A percentile compares a stretch with the other conserved stretches of the same genome.
Evolutionary conservation across 306 rosid species (phyloP).

Genomic region (Gynostemma pentaphyllum): DNA sequence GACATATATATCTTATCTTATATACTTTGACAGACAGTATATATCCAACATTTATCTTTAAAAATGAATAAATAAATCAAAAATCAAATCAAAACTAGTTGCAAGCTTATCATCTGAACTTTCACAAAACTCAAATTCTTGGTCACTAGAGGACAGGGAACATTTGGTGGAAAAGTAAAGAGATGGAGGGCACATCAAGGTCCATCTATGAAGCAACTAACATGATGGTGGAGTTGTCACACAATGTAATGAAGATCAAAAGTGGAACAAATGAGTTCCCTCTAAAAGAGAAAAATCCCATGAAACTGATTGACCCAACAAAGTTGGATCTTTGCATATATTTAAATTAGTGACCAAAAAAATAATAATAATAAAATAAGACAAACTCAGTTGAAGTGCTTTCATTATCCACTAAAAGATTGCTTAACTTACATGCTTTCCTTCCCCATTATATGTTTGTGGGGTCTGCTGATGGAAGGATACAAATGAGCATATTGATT

Average conservation of each 20-base stretch:
- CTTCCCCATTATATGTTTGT: constrained; percentile 32
- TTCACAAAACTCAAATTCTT: constrained; percentile 4
- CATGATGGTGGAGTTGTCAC: constrained; percentile 43
- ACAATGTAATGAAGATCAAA: constrained; percentile 27
- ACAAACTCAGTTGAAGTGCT: constrained; percentile 26
- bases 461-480: constrained; percentile 24
- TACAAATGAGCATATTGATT: constrained; percentile 19
- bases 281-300: constrained; percentile 17
- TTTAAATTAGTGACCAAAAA: constrained; percentile 13
- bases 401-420: constrained; percentile 26
- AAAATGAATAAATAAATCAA: background rate
- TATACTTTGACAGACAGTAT: constrained; percentile 9
- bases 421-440: constrained; percentile 16
- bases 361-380: no score
- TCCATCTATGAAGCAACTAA: constrained; percentile 37
- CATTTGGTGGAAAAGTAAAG: constrained; percentile 23
- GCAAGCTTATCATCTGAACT: constrained; percentile 5
- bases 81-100: background rate
- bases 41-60: constrained; percentile 1
- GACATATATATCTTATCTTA: background rate
- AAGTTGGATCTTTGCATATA: constrained; percentile 26
- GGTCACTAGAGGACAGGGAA: constrained; percentile 17
- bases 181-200: constrained; percentile 21
- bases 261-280: constrained; percentile 11
- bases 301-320: constrained; percentile 32